These are phyloP conservation scores for Colletotrichum sp. DNA, from an alignment of 2,329 filamentous ascomycete genomes.

Conservation along the genomic window DNA sequence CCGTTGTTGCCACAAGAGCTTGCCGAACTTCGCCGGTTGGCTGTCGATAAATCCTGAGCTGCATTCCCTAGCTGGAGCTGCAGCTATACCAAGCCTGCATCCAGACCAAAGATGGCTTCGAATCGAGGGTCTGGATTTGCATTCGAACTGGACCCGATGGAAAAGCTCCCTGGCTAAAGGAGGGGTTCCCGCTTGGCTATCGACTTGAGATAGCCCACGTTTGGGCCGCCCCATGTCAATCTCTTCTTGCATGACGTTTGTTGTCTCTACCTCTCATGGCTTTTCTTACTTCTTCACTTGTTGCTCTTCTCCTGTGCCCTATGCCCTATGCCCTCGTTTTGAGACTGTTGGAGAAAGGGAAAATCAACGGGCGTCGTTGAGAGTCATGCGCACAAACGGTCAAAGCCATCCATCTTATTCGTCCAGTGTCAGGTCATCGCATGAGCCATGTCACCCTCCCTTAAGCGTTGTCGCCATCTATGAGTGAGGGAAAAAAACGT, in stretches of 20 bases:
- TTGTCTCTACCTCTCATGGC: neutral
- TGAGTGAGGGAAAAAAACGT: neutral
- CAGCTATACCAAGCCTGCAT: neutral
- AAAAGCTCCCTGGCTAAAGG: neutral
- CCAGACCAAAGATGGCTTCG: neutral
- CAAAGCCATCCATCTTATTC: neutral
- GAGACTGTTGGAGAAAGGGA: neutral
- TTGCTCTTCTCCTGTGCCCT: neutral
- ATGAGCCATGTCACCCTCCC: conserved; percentile 10
- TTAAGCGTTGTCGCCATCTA: neutral
- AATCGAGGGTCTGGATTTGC: neutral
- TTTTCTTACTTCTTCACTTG: neutral
- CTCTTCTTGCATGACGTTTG: neutral
- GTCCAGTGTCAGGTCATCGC: neutral
- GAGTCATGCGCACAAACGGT: conserved; percentile 4
- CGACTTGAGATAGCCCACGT: neutral
- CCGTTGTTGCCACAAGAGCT: neutral
- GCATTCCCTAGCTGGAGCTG: neutral
- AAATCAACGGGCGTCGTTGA: neutral
- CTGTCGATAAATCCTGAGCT: neutral
- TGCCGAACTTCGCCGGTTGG: neutral
- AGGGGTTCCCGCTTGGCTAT: neutral
- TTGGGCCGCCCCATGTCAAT: neutral
- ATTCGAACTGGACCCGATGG: neutral
- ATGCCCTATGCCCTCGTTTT: neutral